Base-by-base conservation (phyloP, 2,329 filamentous ascomycete genomes). In the Gaeumannomyces sp. region DNA sequence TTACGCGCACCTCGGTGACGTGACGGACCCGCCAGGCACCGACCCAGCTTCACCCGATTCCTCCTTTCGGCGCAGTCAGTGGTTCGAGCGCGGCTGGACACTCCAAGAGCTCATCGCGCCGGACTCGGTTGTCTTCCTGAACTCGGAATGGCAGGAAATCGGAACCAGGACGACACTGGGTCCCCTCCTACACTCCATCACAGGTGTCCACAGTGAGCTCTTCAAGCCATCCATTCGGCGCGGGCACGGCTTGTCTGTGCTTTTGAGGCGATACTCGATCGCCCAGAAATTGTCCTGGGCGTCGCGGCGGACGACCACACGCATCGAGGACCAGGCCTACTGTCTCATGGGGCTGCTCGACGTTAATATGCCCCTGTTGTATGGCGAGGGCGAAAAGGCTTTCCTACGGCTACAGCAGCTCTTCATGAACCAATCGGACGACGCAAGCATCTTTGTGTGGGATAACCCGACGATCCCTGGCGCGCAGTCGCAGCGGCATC, bases 391-490 rank as follows among this genome's bases (percentile, higher is more conserved):
- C 22, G 25, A 25, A 4, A 67, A 65, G n/a, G 69, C 71, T 14
- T 72, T 72, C 59, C 25, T 59, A 11, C 64, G 71, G 14, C 65
- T 72, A 3, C 70, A 72, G 62, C 65, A 72, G 25, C 66, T 72
- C 38, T 71, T 73, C 25, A 64, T 72, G 31, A 68, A 65, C 14
- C 63, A 29, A 16, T 13, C 60, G 33, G 61, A 68, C 28, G 72
- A 74, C 58, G 67, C 72, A 8, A 69, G 69, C n/a, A 56, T 74
- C 4, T 71, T 74, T 56, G 70, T 70, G 1, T 73, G 72, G 71
- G 5, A 53, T 7, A 10, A 7, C 19, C 45, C 45, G 31, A 11
- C 22, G 2, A 10, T 16, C 35, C 2, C 13, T 16, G 35, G 14
- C 14, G 35, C 35, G 13, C 35, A 13, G 13, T 14, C 14, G 35